These are phyloP conservation scores for Spinacia oleracea DNA, from an alignment of 179 eudicot genomes.

Conservation along the genomic window DNA sequence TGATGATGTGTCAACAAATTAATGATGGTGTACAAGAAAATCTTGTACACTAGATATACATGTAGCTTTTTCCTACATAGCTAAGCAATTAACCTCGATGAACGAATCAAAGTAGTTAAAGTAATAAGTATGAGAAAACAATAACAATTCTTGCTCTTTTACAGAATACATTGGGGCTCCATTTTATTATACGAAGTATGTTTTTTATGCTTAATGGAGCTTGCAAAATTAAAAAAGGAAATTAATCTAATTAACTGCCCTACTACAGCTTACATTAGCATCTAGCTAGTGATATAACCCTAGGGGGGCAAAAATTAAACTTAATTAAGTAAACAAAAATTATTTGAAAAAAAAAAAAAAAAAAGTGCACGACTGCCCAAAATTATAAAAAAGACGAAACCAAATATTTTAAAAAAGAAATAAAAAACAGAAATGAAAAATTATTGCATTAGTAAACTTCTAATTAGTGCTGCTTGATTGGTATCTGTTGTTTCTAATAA, in stretches of 20 bases:
- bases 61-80: too few relatives aligned
- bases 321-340: neutral
- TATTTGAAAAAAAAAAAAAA: neutral
- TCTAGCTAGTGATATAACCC: conserved; percentile 27
- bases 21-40: too few relatives aligned
- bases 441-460: conserved; percentile 49
- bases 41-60: too few relatives aligned
- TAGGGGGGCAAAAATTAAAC: conserved; percentile 20
- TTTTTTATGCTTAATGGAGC: conserved; percentile 14
- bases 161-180: conserved; percentile 13
- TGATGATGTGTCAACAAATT: too few relatives aligned
- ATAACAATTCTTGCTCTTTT: neutral
- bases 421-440: neutral
- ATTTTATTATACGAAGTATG: conserved; percentile 5
- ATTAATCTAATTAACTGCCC: conserved; percentile 13
- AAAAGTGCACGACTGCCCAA: neutral
- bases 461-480: conserved; percentile 55
- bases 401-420: neutral
- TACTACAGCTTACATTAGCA: conserved; percentile 22
- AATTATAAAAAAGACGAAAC: neutral
- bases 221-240: neutral
- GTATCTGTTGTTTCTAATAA: conserved; percentile 45
- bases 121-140: neutral
- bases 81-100: too few relatives aligned
- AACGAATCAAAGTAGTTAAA: too few relatives aligned